Conservation (phyloP, 2,329 filamentous ascomycete species). For the Arthrobotrys sinensis region DNA sequence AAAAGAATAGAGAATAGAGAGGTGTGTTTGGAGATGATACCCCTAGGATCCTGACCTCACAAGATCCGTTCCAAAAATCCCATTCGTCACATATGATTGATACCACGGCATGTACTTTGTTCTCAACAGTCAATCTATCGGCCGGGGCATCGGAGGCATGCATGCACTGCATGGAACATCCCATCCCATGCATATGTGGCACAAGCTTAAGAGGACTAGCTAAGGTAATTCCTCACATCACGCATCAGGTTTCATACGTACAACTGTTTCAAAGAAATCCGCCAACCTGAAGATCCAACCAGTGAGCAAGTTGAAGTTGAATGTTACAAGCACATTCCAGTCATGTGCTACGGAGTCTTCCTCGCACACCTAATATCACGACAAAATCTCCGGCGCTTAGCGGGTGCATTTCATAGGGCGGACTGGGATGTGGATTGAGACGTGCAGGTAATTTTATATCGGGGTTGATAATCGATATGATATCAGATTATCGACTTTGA, state of each 20-base stretch:
- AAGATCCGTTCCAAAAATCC: background rate
- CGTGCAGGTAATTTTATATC: slow-evolving; percentile 12
- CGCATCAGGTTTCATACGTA: background rate
- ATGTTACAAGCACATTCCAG: slow-evolving; percentile 2
- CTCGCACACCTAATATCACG: slow-evolving; percentile 17
- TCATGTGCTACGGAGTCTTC: slow-evolving; percentile 9
- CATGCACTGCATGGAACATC: background rate
- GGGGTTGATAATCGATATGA: background rate
- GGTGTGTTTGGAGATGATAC: background rate
- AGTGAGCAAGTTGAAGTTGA: background rate
- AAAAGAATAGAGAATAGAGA: slow-evolving; percentile 12
- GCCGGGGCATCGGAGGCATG: slow-evolving; percentile 14
- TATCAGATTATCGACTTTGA: background rate
- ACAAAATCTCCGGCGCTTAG: slow-evolving; percentile 36
- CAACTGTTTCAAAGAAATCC: background rate
- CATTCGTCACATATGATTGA: background rate
- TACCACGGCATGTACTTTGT: too few relatives aligned
- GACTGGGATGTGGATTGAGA: slow-evolving; percentile 21
- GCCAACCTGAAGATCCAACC: slow-evolving; percentile 8
- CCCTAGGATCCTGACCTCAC: background rate
- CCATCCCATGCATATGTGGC: slow-evolving; percentile 7
- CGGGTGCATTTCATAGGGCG: slow-evolving; percentile 41
- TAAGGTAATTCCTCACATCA: background rate
- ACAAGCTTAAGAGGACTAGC: background rate
- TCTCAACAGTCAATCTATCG: background rate